Percentiles rank a stretch among this genome's conserved stretches.
phyloP scores from a whole-genome alignment of 225 moss, liverwort and hornwort genomes.

The Marchantia polymorpha region DNA sequence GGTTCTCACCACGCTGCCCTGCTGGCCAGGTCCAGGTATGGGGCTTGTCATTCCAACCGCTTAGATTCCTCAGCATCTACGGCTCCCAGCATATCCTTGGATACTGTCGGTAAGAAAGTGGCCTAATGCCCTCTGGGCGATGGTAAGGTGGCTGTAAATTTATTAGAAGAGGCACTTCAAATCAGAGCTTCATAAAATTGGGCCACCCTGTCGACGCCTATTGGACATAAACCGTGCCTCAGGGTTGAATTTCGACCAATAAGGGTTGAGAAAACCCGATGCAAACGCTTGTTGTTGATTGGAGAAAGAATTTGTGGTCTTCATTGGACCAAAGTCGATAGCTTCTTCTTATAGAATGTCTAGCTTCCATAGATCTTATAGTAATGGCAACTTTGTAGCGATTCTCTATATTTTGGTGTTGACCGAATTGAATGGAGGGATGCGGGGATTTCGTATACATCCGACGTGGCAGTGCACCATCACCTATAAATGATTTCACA shows the following conservation, averaged over 20 bases:
- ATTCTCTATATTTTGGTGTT: background rate
- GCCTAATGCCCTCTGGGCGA: background rate
- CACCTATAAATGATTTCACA: background rate
- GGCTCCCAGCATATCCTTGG: slow-evolving; percentile 2
- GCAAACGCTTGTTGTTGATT: background rate
- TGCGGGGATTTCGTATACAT: background rate
- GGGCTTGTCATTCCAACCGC: background rate
- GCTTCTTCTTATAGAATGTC: slow-evolving; percentile 2
- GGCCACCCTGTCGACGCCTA: background rate
- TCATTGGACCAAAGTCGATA: background rate
- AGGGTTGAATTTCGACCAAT: background rate
- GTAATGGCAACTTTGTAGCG: background rate
- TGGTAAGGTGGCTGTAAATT: background rate
- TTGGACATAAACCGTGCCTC: background rate
- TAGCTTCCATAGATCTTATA: background rate
- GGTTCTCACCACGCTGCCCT: background rate
- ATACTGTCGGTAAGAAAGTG: background rate
- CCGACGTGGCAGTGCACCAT: background rate
- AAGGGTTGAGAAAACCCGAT: background rate
- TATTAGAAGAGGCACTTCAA: background rate
- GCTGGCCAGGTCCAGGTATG: too few relatives aligned
- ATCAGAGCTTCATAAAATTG: background rate
- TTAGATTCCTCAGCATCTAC: background rate
- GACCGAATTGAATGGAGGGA: background rate
- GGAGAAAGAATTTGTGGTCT: background rate